Conservation (phyloP, 495 filamentous ascomycete genomes). For the Astrocystis sublimbata region DNA sequence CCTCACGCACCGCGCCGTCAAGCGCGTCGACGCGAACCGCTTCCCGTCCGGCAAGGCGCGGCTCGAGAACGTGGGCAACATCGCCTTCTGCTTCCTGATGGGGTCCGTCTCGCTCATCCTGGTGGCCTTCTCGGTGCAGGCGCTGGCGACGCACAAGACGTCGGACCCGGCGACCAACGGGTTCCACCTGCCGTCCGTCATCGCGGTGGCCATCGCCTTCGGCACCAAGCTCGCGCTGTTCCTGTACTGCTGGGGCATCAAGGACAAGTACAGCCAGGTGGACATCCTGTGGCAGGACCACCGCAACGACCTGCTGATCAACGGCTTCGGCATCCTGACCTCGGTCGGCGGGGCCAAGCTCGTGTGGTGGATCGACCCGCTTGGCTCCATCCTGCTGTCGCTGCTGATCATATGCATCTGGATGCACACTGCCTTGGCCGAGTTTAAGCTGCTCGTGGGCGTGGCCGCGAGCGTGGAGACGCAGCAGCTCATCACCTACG, state of each 20-base stretch:
- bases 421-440: conserved; percentile 79
- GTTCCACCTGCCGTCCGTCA: conserved; percentile 83
- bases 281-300: conserved; percentile 92
- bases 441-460: conserved; percentile 89
- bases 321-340: conserved; percentile 88
- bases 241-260: conserved; percentile 87
- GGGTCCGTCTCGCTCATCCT: conserved; percentile 85
- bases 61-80: conserved; percentile 95
- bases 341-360: conserved; percentile 84
- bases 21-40: conserved; percentile 80
- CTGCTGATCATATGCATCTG: conserved; percentile 74
- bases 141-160: conserved; percentile 55
- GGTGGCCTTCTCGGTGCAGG: conserved; percentile 78
- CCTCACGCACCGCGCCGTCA: conserved; percentile 83
- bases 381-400: conserved; percentile 85
- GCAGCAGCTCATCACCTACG: conserved; percentile 94
- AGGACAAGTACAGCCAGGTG: conserved; percentile 83
- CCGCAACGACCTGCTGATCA: conserved; percentile 85
- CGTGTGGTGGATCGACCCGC: conserved; percentile 92
- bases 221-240: conserved; percentile 81
- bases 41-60: conserved; percentile 95
- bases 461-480: conserved; percentile 81
- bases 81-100: conserved; percentile 97
- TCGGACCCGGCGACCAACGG: conserved; percentile 45
- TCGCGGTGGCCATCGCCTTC: conserved; percentile 86